Percentiles rank a stretch among this genome's conserved stretches.
phyloP scores from a whole-genome alignment of 345 rosid species.

The Ricinus communis region DNA sequence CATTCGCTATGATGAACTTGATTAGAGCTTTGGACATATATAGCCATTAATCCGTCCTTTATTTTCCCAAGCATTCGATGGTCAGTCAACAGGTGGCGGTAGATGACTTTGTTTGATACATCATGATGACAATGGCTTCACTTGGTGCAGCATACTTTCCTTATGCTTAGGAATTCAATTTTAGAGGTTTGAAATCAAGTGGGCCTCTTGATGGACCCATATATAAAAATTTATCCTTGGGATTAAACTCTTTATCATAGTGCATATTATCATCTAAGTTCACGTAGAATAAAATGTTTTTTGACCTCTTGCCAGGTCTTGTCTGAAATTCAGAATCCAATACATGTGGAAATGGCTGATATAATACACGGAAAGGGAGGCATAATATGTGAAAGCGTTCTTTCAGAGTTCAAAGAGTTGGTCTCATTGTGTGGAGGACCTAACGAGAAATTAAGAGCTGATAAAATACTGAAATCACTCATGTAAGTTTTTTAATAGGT shows the following conservation, averaged over 20 bases:
- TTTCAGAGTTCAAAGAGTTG: slow-evolving; percentile 63
- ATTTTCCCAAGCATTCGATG: background rate
- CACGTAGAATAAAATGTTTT: background rate
- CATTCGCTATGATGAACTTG: background rate
- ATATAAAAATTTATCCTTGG: background rate
- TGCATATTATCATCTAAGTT: background rate
- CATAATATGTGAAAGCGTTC: slow-evolving; percentile 57
- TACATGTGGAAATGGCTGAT: slow-evolving; percentile 44
- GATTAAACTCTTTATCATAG: background rate
- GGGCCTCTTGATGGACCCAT: background rate
- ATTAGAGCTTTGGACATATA: background rate
- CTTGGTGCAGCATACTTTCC: too few relatives aligned
- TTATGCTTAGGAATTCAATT: background rate
- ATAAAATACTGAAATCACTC: slow-evolving; percentile 50
- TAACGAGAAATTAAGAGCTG: slow-evolving; percentile 73
- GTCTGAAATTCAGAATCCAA: slow-evolving; percentile 63
- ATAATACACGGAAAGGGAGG: slow-evolving; percentile 53
- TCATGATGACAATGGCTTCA: background rate
- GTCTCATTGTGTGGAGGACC: slow-evolving; percentile 70
- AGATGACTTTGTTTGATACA: background rate
- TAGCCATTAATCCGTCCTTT: background rate
- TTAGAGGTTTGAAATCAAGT: background rate
- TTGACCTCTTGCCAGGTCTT: slow-evolving; percentile 41
- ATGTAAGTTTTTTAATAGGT: slow-evolving; percentile 47
- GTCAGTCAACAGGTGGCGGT: background rate